These are phyloP conservation scores for Pseudofabraea citricarpa DNA, from an alignment of 2,329 filamentous ascomycete genomes.

Conservation along the genomic window DNA sequence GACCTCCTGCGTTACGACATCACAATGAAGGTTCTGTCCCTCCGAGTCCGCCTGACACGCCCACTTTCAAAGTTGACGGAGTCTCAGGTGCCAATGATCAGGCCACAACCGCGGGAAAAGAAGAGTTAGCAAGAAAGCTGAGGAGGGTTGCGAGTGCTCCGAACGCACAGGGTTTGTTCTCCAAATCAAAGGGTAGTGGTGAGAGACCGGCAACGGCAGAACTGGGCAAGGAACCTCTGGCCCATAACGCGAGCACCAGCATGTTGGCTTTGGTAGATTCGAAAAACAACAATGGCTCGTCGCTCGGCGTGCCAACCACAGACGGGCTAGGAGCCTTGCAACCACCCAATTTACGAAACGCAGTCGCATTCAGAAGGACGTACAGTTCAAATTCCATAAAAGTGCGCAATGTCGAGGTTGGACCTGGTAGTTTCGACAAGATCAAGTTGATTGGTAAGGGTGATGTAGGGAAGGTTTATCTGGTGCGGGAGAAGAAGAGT, in stretches of 20 bases:
- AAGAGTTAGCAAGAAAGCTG: conserved; percentile 89
- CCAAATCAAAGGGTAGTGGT: conserved; percentile 49
- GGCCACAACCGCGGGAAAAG: conserved; percentile 74
- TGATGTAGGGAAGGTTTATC: conserved; percentile 96
- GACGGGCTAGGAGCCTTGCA: conserved; percentile 59
- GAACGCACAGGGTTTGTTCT: conserved; percentile 90
- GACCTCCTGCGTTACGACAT: conserved; percentile 86
- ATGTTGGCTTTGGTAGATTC: conserved; percentile 42
- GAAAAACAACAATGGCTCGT: conserved; percentile 32
- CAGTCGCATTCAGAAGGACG: conserved; percentile 80
- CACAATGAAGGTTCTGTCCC: conserved; percentile 92
- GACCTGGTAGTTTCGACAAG: conserved; percentile 95
- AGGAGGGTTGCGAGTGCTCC: conserved; percentile 93
- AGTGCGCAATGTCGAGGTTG: conserved; percentile 93
- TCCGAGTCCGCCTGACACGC: conserved; percentile 87
- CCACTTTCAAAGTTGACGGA: conserved; percentile 68
- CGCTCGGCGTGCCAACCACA: conserved; percentile 36
- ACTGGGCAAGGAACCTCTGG: conserved; percentile 74
- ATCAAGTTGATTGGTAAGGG: conserved; percentile 99
- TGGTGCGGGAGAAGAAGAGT: conserved; percentile 98
- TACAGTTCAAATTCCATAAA: conserved; percentile 99
- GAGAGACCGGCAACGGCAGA: conserved; percentile 81
- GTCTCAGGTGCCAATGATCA: conserved; percentile 59
- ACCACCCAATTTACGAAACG: conserved; percentile 60
- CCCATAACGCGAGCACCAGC: conserved; percentile 48